Evolutionary conservation across 1,284 basidiomycete species (phyloP), one percentile per base, ranked within the genome.

Genomic region (Melampsora larici-populina): DNA sequence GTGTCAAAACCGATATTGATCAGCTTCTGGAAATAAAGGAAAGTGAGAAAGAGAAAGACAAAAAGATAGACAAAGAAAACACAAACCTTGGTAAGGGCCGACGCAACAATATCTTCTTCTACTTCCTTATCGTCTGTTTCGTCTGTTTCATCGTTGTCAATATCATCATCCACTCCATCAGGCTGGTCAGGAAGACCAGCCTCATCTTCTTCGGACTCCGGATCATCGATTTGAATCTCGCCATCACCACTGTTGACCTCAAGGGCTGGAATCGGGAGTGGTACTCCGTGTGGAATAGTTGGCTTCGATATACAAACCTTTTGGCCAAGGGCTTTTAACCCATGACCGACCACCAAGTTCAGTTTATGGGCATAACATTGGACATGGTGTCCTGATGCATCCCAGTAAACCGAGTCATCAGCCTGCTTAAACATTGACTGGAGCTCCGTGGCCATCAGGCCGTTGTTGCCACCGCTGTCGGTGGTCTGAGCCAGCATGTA

Each of bases 401-500:
- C 40, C 66, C 33, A 68, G 29, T 18, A 13, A 29, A 24, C 36
- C 5, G 64, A 36, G n/a, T 29, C n/a, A 9, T 29, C 21, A 31
- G 29, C 40, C 21, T 33, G n/a, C 33, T 26, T 21, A 40, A 66
- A 66, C 11, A 66, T 11, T 21, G 29, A 21, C 40, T 66, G n/a
- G 21, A 66, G 29, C 40, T 66, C 33, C 9, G 29, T 66, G 11
- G 64, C 64, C 64, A 66, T 68, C n/a, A 21, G 36, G 26, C 40
- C 40, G 58, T 62, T 62, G 58, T 62, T 62, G 31, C 31, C 31
- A 65, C 43, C 6, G 43, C 31, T 6, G 63, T n/a, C n/a, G n/a
- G n/a, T n/a, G n/a, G n/a, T n/a, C n/a, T n/a, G n/a, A n/a, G n/a
- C n/a, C n/a, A n/a, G n/a, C n/a, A n/a, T n/a, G n/a, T n/a, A n/a